Evolutionary conservation across 192 early-diverging fungal genomes (phyloP).

Genomic region (Piromyces sp.): DNA sequence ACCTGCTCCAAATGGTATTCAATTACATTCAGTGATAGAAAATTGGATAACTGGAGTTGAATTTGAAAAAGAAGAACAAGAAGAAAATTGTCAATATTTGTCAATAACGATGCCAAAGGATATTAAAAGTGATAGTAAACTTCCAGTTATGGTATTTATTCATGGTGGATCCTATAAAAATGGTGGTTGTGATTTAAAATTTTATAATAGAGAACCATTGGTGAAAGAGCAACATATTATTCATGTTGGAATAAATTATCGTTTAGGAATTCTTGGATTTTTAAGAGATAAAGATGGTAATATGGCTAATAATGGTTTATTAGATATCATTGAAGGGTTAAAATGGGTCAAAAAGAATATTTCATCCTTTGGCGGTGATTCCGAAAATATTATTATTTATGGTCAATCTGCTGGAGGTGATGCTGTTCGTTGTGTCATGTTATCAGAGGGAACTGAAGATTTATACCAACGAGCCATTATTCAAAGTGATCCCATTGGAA

Average conservation of each 20-base stretch:
- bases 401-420: constrained; percentile 29
- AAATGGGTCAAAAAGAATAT: constrained; percentile 39
- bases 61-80: background rate
- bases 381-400: constrained; percentile 21
- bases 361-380: constrained; percentile 34
- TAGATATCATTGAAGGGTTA: constrained; percentile 30
- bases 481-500: background rate
- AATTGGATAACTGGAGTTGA: background rate
- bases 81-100: background rate
- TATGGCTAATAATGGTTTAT: constrained; percentile 18
- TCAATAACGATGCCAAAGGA: background rate
- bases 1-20: background rate
- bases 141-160: constrained; percentile 45
- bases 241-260: background rate
- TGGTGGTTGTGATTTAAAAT: constrained; percentile 11
- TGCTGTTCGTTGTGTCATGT: background rate
- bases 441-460: background rate
- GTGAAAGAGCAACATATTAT: background rate
- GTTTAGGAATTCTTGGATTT: background rate
- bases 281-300: background rate
- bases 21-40: background rate
- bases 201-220: constrained; percentile 16
- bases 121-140: constrained; percentile 1
- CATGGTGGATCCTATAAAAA: constrained; percentile 33
- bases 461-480: background rate